Base-by-base conservation (phyloP, 1,284 basidiomycete species). In the Naganishia cerealis region DNA sequence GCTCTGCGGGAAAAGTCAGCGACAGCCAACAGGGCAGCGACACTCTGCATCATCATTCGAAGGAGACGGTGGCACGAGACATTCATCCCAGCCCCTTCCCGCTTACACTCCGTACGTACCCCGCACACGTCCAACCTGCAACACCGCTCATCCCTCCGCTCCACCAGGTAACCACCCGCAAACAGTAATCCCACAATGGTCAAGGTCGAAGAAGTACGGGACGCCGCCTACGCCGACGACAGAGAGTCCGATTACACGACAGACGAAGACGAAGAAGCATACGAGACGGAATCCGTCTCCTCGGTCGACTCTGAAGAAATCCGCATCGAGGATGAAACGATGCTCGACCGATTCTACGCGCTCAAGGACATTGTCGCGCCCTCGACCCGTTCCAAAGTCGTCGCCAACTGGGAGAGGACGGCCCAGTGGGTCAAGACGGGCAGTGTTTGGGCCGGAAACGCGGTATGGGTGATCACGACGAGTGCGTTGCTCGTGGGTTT, bases 341-440 rank as follows among this genome's bases (percentile, higher is more conserved):
- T 97, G 73, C 85, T 87, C 75, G 92, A 98, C 82, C 91, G 95
- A 70, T 75, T 99, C 76, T 85, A 86, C 68, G 95, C 95, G 26
- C 88, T 99, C 77, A 89, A 90, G 73, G 95, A 99, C 84, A 97
- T 99, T 76, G 87, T 99, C 10, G 90, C 94, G 2, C 94, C 96
- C 24, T 83, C 88, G 18, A 94, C 94, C 42, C 88, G 96, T 71
- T 87, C 90, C 73, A 83, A 83, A 73, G 86, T 98, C 71, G 80
- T 85, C 46, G 84, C 86, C 48, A 86, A 85, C 66, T 77, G 90
- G 72, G 82, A 84, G 36, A 83, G 85, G 8, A 85, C 88, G 75
- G 68, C 91, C 53, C 88, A 87, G 74, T 81, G 80, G 79, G 73
- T 75, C 3, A 70, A 75, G 29, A 84, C 85, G 57, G 84, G 87